phyloP scores from a whole-genome alignment of 805 yeast genomes.

The Jamesozyma spencerorum region DNA sequence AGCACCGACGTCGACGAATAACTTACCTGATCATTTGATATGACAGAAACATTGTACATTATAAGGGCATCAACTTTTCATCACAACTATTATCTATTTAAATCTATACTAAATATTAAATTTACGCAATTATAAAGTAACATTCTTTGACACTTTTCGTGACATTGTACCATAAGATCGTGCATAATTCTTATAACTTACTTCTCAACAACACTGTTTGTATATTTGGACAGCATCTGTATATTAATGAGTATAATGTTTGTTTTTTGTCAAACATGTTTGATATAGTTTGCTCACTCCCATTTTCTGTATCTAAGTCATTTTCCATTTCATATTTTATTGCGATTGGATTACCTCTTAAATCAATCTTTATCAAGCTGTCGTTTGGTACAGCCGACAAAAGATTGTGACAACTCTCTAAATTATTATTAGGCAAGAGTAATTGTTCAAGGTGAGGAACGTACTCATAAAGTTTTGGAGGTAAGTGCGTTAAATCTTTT shows the following conservation, averaged over 20 bases:
- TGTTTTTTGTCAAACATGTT: background rate
- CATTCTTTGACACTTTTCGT: background rate
- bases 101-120: background rate
- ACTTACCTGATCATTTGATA: background rate
- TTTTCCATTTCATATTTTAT: conserved; percentile 2
- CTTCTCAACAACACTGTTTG: conserved; percentile 1
- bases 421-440: conserved; percentile 14
- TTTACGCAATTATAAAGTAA: background rate
- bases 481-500: conserved; percentile 9
- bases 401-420: conserved; percentile 11
- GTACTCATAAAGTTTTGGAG: conserved; percentile 6
- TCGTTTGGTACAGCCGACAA: conserved; percentile 10
- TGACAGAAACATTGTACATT: background rate
- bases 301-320: background rate
- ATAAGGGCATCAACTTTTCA: background rate
- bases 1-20: conserved; percentile 28
- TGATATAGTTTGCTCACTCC: no score
- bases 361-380: conserved; percentile 1
- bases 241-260: conserved; percentile 1
- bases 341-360: conserved; percentile 4
- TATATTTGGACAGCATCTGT: background rate
- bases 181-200: background rate
- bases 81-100: background rate
- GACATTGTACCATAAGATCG: no score
- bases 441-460: conserved; percentile 16